Percentiles rank a stretch among this genome's conserved stretches.
phyloP scores from a whole-genome alignment of 371 early-diverging fungal genomes.

The Parasitella parasitica region DNA sequence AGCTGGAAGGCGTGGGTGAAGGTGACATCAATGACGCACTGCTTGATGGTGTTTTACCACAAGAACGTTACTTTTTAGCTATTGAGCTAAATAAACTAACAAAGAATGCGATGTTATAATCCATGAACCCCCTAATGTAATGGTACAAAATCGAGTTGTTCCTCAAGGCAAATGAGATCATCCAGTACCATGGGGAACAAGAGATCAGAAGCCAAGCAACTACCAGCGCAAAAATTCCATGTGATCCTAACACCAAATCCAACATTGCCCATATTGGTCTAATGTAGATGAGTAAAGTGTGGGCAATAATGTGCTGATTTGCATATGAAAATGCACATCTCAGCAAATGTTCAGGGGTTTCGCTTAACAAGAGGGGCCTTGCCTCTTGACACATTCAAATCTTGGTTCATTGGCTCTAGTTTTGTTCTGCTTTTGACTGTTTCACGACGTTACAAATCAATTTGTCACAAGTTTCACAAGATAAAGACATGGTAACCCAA shows the following conservation, averaged over 20 bases:
- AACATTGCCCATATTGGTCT: background rate
- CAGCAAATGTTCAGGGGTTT: background rate
- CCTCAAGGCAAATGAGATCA: background rate
- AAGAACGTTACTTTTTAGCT: background rate
- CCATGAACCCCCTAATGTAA: background rate
- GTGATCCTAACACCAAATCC: background rate
- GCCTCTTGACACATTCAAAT: background rate
- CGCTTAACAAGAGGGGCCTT: background rate
- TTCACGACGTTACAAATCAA: background rate
- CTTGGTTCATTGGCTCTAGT: too few species aligned
- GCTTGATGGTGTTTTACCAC: background rate
- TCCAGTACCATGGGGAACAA: background rate
- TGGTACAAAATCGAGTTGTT: background rate
- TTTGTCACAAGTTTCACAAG: background rate
- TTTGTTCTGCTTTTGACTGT: background rate
- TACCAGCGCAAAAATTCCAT: background rate
- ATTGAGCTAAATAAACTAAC: background rate
- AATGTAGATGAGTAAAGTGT: background rate
- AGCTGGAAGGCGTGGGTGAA: background rate
- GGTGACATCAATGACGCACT: background rate
- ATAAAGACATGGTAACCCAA: background rate
- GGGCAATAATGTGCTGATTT: background rate
- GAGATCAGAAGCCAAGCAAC: background rate
- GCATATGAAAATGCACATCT: background rate
- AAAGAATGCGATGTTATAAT: background rate